Base-by-base conservation (phyloP, 2,329 filamentous ascomycete species). In the Scopulariopsis brevicaulis region DNA sequence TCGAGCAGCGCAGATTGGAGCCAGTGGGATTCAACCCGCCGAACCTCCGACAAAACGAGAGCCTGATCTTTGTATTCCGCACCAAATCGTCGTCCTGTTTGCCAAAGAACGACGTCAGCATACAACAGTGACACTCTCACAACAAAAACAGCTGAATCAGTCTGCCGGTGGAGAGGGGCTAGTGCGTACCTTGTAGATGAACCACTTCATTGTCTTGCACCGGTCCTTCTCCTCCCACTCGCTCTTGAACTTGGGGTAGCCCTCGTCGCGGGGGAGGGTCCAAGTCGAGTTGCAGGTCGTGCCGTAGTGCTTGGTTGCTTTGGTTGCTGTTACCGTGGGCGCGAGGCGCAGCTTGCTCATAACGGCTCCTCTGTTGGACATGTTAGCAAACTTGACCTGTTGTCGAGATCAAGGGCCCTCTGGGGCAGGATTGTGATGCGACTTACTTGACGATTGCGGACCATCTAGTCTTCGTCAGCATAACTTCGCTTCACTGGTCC, bases 1-100 rank as follows among this genome's bases (percentile, higher is more conserved):
- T 32, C 4, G 28, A 32, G 28, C 28, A 32, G 28, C 28, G 28
- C 28, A 32, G 28, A 4, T 32, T 8, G 4, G 28, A 32, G 28
- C 28, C 8, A 32, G 28, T 4, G 8, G 28, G 28, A 32, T 32
- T 32, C 28, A 32, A 8, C 4, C 28, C 28, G 4, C 28, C 28
- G 28, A 32, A 32, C 28, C 28, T 32, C 28, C 28, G 28, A 32
- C 28, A 32, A 32, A 32, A 32, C 28, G 28, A 32, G 28, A 32
- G 28, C 37, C 57, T 57, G 4, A 59, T 59, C 40, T 60, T 59
- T 32, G 40, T 24, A 20, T 40, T 20, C 3, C 53, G 32, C 11
- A 40, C 15, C n/a, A 54, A 24, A 24, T 54, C 53, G 6, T 54
- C 53, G 22, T 40, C 22, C 53, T 54, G 14, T 5, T 28, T 22